Conservation (phyloP, 352 stramenopile genomes). For the Globisporangium sylvaticum region DNA sequence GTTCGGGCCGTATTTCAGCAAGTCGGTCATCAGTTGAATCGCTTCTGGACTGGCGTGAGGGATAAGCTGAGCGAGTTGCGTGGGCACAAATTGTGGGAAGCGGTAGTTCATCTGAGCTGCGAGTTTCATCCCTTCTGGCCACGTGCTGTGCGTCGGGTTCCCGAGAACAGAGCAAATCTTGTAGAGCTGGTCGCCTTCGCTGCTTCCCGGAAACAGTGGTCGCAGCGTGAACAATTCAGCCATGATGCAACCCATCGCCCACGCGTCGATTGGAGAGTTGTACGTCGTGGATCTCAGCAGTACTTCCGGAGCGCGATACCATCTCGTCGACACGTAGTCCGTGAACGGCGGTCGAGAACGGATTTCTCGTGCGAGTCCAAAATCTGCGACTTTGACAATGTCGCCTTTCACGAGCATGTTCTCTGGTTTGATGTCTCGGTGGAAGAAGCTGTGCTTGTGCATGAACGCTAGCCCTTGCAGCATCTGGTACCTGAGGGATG, state of each 20-base stretch:
- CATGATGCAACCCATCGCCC: conserved; percentile 97
- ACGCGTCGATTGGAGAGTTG: conserved; percentile 97
- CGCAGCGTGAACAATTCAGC: conserved; percentile 95
- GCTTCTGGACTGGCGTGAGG: conserved; percentile 88
- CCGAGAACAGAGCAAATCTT: conserved; percentile 96
- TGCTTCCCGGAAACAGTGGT: conserved; percentile 96
- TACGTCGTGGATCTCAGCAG: conserved; percentile 94
- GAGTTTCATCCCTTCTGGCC: conserved; percentile 94
- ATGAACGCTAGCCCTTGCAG: conserved; percentile 97
- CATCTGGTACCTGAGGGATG: conserved; percentile 86
- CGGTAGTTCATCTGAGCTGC: conserved; percentile 95
- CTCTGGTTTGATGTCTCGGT: conserved; percentile 98
- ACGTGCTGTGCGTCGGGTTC: conserved; percentile 87
- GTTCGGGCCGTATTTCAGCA: conserved; percentile 93
- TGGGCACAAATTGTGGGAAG: conserved; percentile 94
- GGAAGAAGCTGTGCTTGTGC: conserved; percentile 98
- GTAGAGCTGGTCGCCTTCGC: conserved; percentile 97
- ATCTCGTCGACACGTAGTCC: conserved; percentile 97
- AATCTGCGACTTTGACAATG: conserved; percentile 97
- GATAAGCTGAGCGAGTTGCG: conserved; percentile 85
- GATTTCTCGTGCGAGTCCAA: conserved; percentile 96
- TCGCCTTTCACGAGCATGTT: conserved; percentile 96
- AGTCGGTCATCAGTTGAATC: conserved; percentile 90
- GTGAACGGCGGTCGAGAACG: conserved; percentile 91
- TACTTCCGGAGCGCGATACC: conserved; percentile 98